Evolutionary conservation across 495 filamentous ascomycete species (phyloP), one percentile per base, ranked within the genome.

Genomic region (Penicillium dipodomyicola): DNA sequence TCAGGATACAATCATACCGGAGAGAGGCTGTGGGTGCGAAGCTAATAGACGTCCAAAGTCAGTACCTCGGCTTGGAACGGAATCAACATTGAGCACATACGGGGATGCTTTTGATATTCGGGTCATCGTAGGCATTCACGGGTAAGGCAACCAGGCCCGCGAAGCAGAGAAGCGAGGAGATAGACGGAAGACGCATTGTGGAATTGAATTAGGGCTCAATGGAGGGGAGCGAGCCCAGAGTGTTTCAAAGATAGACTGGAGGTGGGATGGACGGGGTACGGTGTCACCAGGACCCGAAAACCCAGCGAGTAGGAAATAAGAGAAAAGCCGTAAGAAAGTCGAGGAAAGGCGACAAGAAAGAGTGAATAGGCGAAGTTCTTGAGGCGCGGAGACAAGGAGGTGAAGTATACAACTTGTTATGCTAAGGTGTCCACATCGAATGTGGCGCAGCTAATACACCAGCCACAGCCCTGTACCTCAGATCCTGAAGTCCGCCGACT

Each of bases 21-120:
- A 63, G 71, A 57, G 40, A 92, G 83, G 69, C 85, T 88, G 72
- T 92, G 86, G 65, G 88, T 91, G 62, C 88, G 85, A 61, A 96
- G 79, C 84, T 93, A 72, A 23, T 15, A 61, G 47, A 54, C 35
- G 14, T 33, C 41, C 33, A 32, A 17, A 22, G 44, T 70, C 32
- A 69, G 67, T 60, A 63, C 58, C 55, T 62, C 56, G 56, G 60
- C 10, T 11, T 44, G 47, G 29, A 46, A 41, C 30, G 11, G 47
- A 51, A 57, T 62, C 29, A 42, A 50, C 32, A 37, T 45, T 57
- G 52, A 52, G 30, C 23, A 64, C 74, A 45, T 65, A 85, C 82
- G 44, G 81, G 79, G 67, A 85, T 84, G 65, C 76, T 80, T 68
- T 82, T 82, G 54, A 83, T 72, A 65, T 82, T 70, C 29, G 64